phyloP scores from a whole-genome alignment of 805 yeast genomes.

The Wickerhamomyces kurtzmanii region DNA sequence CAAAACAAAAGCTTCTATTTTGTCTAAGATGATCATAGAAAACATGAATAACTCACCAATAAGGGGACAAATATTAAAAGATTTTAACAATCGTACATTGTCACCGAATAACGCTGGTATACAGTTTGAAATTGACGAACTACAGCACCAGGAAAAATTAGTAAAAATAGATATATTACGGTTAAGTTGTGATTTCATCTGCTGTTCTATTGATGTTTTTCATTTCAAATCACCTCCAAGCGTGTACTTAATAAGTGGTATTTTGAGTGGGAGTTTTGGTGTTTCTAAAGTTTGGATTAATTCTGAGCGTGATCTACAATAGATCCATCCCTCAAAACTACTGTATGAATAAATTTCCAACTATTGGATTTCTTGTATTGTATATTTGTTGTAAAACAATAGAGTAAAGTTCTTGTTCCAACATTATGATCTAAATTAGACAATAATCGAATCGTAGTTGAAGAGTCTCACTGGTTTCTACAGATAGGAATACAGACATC shows the following conservation, averaged over 20 bases:
- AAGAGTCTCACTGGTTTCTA: no score
- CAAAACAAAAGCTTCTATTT: conserved; percentile 37
- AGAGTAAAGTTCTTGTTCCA: no score
- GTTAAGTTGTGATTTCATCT: conserved; percentile 34
- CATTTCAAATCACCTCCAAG: conserved; percentile 19
- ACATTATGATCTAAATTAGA: no score
- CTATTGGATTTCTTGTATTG: no score
- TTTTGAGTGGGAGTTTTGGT: conserved; percentile 14
- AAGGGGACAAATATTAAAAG: conserved; percentile 19
- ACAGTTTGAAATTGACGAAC: conserved; percentile 18
- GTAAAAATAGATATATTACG: conserved; percentile 30
- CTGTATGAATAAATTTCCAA: no score
- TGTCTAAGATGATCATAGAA: conserved; percentile 28
- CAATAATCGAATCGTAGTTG: no score
- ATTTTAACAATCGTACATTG: conserved; percentile 15
- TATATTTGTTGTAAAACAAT: no score
- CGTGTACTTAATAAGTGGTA: conserved; percentile 12
- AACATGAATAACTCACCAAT: conserved; percentile 16
- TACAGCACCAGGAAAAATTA: conserved; percentile 24
- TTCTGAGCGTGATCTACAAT: conserved; percentile 3
- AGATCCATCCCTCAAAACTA: no score
- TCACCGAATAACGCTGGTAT: conserved; percentile 3
- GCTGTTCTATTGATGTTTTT: conserved; percentile 37
- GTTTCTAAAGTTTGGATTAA: conserved; percentile 15
- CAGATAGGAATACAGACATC: no score